Evolutionary conservation across 257 asterid species (phyloP).

Genomic region (Rehmannia glutinosa): DNA sequence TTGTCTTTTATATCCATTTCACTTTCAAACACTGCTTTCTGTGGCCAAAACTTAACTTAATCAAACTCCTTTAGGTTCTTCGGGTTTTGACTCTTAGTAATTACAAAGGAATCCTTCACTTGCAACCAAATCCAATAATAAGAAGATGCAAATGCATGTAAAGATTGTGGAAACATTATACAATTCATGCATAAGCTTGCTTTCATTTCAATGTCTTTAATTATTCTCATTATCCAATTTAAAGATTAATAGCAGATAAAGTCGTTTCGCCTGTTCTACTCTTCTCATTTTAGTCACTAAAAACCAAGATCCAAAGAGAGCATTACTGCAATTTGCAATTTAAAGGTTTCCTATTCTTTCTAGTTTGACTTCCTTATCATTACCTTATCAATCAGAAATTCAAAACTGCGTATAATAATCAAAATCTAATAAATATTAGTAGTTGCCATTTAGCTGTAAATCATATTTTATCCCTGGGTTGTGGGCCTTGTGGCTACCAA

Average conservation of each 20-base stretch:
- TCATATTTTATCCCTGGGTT: not conserved
- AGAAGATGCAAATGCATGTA: not conserved
- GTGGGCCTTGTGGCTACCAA: not conserved
- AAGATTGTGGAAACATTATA: not conserved
- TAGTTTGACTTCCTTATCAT: not conserved
- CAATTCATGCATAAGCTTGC: not conserved
- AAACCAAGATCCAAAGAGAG: conserved; percentile 17
- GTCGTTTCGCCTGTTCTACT: not conserved
- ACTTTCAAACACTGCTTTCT: conserved; percentile 6
- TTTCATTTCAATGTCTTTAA: not conserved
- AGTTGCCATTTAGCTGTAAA: not conserved
- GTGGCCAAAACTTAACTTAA: conserved; percentile 2
- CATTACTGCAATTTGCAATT: not conserved
- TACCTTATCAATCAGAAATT: not conserved
- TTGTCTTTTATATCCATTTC: not conserved
- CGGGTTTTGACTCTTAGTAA: not conserved
- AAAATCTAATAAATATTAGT: not conserved
- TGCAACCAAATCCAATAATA: not conserved
- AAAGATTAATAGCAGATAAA: not conserved
- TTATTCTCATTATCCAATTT: not conserved
- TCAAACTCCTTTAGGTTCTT: not conserved
- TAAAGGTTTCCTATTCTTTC: not conserved
- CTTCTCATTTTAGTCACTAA: not conserved
- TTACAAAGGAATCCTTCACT: not conserved
- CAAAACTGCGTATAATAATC: not conserved